Evolutionary conservation across 202 grass and related monocot species (phyloP).

Genomic region (Cymbopogon flexuosus): DNA sequence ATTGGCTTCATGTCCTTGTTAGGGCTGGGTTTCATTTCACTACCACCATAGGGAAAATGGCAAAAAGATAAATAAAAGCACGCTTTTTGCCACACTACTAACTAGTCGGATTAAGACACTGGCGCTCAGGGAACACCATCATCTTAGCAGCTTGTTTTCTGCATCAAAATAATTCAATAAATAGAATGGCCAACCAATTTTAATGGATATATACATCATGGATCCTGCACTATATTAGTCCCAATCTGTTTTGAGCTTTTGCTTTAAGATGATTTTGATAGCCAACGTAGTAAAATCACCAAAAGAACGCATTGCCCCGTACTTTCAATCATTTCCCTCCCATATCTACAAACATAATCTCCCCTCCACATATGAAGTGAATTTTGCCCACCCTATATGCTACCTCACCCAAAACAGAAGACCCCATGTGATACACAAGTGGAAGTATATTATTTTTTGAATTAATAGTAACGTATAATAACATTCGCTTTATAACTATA

Average conservation of each 20-base stretch:
- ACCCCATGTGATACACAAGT: conserved; percentile 6
- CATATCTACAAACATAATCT: neutral
- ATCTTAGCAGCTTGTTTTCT: neutral
- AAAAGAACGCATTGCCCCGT: neutral
- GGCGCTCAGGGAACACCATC: neutral
- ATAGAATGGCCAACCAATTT: neutral
- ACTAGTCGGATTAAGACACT: neutral
- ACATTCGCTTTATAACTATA: neutral
- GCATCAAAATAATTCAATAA: neutral
- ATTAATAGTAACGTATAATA: neutral
- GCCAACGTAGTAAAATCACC: neutral
- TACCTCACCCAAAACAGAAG: neutral
- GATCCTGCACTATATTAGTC: neutral
- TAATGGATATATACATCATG: neutral
- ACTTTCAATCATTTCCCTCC: neutral
- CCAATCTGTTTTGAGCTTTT: neutral
- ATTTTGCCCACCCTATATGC: conserved; percentile 1
- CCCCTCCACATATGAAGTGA: neutral
- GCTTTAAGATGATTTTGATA: conserved; percentile 1
- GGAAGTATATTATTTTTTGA: neutral
- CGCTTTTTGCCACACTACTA: neutral
- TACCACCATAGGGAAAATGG: neutral
- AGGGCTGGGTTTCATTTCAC: neutral
- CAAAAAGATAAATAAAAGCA: neutral
- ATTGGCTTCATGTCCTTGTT: neutral